These are phyloP conservation scores for Colletotrichum plurivorum DNA, from an alignment of 2,329 filamentous ascomycete species.

Conservation along the genomic window DNA sequence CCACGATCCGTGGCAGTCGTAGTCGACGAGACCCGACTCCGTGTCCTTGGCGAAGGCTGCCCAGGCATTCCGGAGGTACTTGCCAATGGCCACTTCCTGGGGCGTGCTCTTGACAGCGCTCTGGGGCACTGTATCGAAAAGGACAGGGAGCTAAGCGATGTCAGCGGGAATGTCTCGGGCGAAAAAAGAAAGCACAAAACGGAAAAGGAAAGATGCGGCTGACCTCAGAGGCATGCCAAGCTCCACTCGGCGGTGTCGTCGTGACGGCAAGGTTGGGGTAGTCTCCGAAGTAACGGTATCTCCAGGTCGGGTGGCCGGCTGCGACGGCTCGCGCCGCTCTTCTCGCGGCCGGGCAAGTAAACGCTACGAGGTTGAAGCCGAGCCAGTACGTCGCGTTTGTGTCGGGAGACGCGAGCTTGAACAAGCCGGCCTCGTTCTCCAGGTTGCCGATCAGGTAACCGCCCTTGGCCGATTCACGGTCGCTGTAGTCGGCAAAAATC, in stretches of 20 bases:
- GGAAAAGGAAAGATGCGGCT: conserved; percentile 10
- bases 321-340: conserved; percentile 45
- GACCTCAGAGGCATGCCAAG: conserved; percentile 52
- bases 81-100: conserved; percentile 48
- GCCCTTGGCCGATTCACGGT: conserved; percentile 26
- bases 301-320: conserved; percentile 50
- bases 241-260: conserved; percentile 48
- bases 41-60: conserved; percentile 56
- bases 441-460: conserved; percentile 48
- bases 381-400: conserved; percentile 45
- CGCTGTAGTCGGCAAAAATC: conserved; percentile 32
- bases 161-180: conserved; percentile 16
- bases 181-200: background rate
- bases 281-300: conserved; percentile 54
- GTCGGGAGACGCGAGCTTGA: conserved; percentile 44
- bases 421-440: conserved; percentile 51
- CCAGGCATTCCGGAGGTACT: conserved; percentile 55
- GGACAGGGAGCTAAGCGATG: conserved; percentile 43
- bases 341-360: conserved; percentile 50
- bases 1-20: conserved; percentile 46
- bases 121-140: conserved; percentile 50
- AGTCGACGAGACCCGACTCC: conserved; percentile 47
- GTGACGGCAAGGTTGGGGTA: conserved; percentile 51
- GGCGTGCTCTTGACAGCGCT: conserved; percentile 41
- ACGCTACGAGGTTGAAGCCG: conserved; percentile 46